Conservation (phyloP, 768 basidiomycete species). For the Mycena albidolilacea region DNA sequence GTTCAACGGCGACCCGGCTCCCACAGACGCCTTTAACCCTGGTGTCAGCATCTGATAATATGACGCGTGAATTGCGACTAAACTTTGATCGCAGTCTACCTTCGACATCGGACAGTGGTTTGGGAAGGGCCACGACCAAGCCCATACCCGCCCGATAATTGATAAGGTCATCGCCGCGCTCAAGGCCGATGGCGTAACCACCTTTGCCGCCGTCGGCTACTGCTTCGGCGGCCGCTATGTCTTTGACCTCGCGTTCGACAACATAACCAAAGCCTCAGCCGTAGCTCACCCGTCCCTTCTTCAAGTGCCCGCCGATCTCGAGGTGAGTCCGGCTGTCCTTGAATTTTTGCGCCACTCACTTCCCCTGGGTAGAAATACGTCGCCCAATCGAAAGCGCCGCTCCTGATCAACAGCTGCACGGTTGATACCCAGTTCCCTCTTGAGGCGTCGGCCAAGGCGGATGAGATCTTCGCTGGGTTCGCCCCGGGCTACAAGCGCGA, state of each 20-base stretch:
- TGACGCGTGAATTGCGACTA: neutral
- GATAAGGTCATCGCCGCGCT: slow-evolving; percentile 46
- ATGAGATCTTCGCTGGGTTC: slow-evolving; percentile 30
- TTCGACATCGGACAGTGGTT: slow-evolving; percentile 33
- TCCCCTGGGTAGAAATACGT: slow-evolving; percentile 33
- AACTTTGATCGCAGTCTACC: neutral
- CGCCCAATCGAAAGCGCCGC: slow-evolving; percentile 27
- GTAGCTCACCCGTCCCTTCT: slow-evolving; percentile 52
- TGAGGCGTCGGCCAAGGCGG: slow-evolving; percentile 34
- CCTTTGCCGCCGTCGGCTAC: slow-evolving; percentile 49
- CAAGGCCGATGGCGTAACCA: slow-evolving; percentile 45
- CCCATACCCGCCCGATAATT: slow-evolving; percentile 41
- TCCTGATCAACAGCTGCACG: slow-evolving; percentile 40
- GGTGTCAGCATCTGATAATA: slow-evolving; percentile 42
- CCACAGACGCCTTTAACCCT: slow-evolving; percentile 52
- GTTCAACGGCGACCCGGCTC: slow-evolving; percentile 58
- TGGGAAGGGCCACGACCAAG: slow-evolving; percentile 5
- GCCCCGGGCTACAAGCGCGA: slow-evolving; percentile 39
- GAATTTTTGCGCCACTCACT: neutral
- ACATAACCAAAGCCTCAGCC: slow-evolving; percentile 41
- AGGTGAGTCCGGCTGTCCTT: slow-evolving; percentile 27
- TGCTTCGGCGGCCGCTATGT: slow-evolving; percentile 49
- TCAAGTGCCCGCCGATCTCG: slow-evolving; percentile 49
- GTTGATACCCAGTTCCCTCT: slow-evolving; percentile 26
- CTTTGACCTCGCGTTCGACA: slow-evolving; percentile 47